Evolutionary conservation across 2,329 filamentous ascomycete genomes (phyloP), one percentile per base, ranked within the genome.

Genomic region (Zasmidium citrigriseum): DNA sequence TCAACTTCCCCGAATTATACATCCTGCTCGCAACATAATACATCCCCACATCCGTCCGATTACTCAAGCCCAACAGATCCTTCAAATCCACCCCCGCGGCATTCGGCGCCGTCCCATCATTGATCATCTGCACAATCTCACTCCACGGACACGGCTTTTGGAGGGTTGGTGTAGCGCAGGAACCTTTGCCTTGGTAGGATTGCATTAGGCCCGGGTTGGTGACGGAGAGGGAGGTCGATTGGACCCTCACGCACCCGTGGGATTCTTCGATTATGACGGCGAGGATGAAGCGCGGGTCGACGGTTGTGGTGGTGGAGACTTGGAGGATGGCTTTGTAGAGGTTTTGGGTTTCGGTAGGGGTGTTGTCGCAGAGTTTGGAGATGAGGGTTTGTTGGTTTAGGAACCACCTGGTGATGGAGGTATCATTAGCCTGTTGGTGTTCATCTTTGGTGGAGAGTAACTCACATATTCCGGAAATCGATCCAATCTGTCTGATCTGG

Each of bases 161-260:
- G 4, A 67, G 59, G 20, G 63, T 64, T 18, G 64, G 52, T 14
- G 29, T n/a, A 57, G 75, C 75, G 56, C 74, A 74, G n/a, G 66
- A 68, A 10, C 70, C 72, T 1, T 60, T 64, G 29, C 77, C 76
- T 46, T 73, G 64, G 61, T 76, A 76, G 22, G 68, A 69, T 64
- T 81, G 78, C 73, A 81, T 77, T 18, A 80, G 64, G 9, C 78
- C 78, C 1, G 77, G 78, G 61, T 80, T 81, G 49, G 66, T 58
- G 57, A 75, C 71, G 44, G n/a, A 21, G 20, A 27, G 7, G 45
- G 18, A 41, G 1, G 76, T 76, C 0, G 77, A 78, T 4, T 71
- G 68, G 27, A 72, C 77, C 52, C 76, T 73, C 4, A 78, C 75
- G 60, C 77, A 80, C 53, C 78, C 78, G 58, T 75, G 73, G 29